phyloP scores from a whole-genome alignment of 441 rosid genomes.

The Erodium trifolium region DNA sequence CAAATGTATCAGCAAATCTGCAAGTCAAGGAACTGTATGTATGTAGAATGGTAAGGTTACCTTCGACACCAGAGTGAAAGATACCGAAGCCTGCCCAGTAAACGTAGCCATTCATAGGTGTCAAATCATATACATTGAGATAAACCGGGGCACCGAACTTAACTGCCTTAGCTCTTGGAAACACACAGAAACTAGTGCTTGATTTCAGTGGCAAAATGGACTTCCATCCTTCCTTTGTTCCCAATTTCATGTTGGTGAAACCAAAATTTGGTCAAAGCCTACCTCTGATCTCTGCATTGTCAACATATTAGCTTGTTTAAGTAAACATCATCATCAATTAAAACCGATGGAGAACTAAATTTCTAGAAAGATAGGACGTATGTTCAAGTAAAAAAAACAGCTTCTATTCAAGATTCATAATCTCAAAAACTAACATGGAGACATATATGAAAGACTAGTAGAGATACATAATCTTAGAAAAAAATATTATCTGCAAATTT shows the following conservation, averaged over 20 bases:
- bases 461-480: too few species aligned
- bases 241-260: conserved; percentile 36
- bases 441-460: too few species aligned
- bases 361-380: background rate
- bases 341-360: background rate
- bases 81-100: conserved; percentile 76
- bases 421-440: too few species aligned
- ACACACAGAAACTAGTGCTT: conserved; percentile 44
- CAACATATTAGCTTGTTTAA: background rate
- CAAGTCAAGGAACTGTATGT: too few species aligned
- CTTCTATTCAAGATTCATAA: background rate
- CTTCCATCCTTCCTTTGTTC: conserved; percentile 48
- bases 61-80: conserved; percentile 76
- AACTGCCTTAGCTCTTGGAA: conserved; percentile 44
- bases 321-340: background rate
- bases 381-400: background rate
- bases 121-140: conserved; percentile 68
- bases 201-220: conserved; percentile 42
- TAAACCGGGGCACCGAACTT: conserved; percentile 44
- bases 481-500: too few species aligned
- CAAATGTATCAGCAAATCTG: conserved; percentile 12
- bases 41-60: conserved; percentile 21
- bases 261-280: conserved; percentile 25
- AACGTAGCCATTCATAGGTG: conserved; percentile 62
- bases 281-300: conserved; percentile 29